Evolutionary conservation across 2,329 filamentous ascomycete species (phyloP).

Genomic region (Alternaria conjuncta): DNA sequence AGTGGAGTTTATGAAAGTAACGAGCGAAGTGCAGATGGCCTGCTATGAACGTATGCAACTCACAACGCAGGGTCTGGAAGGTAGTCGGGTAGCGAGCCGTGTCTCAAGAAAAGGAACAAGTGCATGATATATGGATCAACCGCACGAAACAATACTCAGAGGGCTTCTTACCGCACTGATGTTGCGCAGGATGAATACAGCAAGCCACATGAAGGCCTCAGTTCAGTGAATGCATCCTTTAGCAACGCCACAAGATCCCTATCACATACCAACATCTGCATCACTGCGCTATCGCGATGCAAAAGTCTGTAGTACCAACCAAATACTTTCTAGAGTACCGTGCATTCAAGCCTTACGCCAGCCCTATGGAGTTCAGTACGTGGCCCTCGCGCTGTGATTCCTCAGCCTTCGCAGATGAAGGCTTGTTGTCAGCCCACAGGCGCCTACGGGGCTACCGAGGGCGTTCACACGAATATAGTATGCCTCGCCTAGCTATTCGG

Average conservation of each 20-base stretch:
- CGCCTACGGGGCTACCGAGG: background rate
- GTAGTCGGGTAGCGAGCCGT: background rate
- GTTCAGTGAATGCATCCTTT: background rate
- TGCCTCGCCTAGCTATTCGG: background rate
- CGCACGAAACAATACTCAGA: background rate
- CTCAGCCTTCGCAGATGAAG: background rate
- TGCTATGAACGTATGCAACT: background rate
- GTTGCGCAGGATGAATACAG: background rate
- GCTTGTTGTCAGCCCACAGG: background rate
- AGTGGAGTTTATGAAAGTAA: background rate
- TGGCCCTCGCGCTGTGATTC: background rate
- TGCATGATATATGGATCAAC: background rate
- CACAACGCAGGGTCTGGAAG: background rate
- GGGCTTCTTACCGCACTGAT: background rate
- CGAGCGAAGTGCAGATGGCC: background rate
- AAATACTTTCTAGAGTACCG: background rate
- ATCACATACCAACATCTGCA: background rate
- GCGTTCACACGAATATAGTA: background rate
- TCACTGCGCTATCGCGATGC: background rate
- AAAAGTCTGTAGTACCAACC: background rate
- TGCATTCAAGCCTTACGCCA: background rate
- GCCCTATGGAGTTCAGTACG: background rate
- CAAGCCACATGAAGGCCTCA: background rate
- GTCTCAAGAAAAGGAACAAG: background rate
- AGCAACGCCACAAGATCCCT: background rate